Evolutionary conservation across 225 moss, liverwort and hornwort genomes (phyloP), one percentile per base, ranked within the genome.

Genomic region (Antitrichia curtipendula): DNA sequence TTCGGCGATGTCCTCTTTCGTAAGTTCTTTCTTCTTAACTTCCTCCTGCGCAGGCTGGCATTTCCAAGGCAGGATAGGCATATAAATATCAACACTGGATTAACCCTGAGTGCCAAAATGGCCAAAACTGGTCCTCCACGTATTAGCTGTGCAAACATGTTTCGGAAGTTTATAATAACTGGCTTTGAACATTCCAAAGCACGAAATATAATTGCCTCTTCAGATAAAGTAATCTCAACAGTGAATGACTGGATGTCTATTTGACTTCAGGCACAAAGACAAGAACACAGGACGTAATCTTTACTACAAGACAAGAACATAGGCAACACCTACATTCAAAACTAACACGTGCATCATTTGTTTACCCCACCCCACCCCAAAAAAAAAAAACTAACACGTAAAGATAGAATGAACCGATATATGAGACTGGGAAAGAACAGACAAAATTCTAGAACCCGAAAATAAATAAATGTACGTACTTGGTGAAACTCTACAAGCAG

Each of bases 401-500:
- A 29, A 90, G 53, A 38, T 43, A 43, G 34, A 81, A 69, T 74
- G 50, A 79, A 65, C 45, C 41, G 17, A 52, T 16, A 50, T 31
- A 36, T 52, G 58, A 41, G 34, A 84, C 60, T 25, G 32, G 28
- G 68, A 69, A 70, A 68, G 56, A 75, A 27, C 32, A 59, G 32
- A 41, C 32, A 24, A 88, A 40, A 75, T 14, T n/a, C 38, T 77
- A 77, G 25, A 77, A 70, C 78, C 32, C n/a, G 34, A 78, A 85
- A 68, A 84, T 7, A 72, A 4, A 20, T 3, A 56, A 57, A 68
- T 62, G 53, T 36, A 72, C 75, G 49, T 88, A 98, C 98, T 93
- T 98, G 98, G 83, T 98, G 98, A 75, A 98, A 98, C 90, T 98
- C 98, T n/a, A 98, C 97, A 84, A 98, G 97, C 82, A 98, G 93